phyloP scores from a whole-genome alignment of 257 asterid species.

The Hygrophila difformis region DNA sequence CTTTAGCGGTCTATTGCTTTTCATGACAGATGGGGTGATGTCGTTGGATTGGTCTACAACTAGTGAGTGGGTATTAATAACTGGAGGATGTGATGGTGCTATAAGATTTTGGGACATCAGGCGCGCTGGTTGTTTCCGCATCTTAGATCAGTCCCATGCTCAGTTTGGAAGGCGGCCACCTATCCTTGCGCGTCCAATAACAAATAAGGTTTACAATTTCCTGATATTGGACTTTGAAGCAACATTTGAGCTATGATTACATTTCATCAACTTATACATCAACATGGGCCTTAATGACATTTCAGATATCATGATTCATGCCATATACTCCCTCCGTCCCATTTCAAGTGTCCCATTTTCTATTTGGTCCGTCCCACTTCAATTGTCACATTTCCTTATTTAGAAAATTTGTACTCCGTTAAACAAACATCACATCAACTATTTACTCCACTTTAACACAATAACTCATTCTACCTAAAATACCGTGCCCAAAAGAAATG shows the following conservation, averaged over 20 bases:
- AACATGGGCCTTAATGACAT: background rate
- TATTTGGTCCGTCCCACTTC: no score
- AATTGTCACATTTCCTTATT: no score
- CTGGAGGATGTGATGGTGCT: conserved; percentile 99
- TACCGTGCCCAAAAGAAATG: no score
- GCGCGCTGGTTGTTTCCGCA: conserved; percentile 91
- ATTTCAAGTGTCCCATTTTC: no score
- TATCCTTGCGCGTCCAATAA: conserved; percentile 40
- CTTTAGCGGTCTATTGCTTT: background rate
- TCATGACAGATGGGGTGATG: conserved; percentile 84
- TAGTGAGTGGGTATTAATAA: conserved; percentile 85
- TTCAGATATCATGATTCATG: background rate
- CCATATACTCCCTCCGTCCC: no score
- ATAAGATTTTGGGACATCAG: conserved; percentile 99
- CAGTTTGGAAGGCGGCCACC: conserved; percentile 94
- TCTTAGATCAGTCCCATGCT: conserved; percentile 77
- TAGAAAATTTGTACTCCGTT: no score
- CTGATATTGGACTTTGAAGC: background rate
- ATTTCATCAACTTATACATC: background rate
- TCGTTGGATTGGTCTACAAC: conserved; percentile 95
- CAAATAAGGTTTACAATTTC: conserved; percentile 47
- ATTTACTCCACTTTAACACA: no score
- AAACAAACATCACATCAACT: no score
- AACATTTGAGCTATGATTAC: background rate
- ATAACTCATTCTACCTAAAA: no score